Percentiles rank a stretch among this genome's conserved stretches.
These are phyloP conservation scores for Letharia lupina DNA, from an alignment of 495 filamentous ascomycete genomes.

Conservation along the genomic window DNA sequence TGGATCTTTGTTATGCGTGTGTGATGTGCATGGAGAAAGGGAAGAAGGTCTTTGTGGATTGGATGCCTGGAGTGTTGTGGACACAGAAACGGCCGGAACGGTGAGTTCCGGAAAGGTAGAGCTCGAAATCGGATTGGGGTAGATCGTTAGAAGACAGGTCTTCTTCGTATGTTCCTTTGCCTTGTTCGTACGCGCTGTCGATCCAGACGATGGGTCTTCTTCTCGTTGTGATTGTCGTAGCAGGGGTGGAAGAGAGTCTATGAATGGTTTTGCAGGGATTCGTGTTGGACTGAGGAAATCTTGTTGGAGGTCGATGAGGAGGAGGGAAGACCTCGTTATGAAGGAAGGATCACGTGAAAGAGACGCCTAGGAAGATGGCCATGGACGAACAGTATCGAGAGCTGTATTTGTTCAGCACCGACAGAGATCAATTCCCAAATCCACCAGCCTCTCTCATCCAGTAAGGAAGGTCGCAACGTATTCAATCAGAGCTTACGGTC, in stretches of 20 bases:
- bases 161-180: neutral
- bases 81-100: neutral
- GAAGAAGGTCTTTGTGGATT: neutral
- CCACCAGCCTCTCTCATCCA: too few species aligned
- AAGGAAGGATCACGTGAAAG: too few species aligned
- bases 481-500: too few species aligned
- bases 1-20: neutral
- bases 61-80: neutral
- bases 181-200: too few species aligned
- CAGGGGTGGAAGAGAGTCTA: too few species aligned
- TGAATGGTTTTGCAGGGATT: neutral
- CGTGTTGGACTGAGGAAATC: neutral
- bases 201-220: too few species aligned
- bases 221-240: too few species aligned
- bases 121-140: neutral
- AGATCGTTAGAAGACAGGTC: neutral
- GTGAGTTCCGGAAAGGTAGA: neutral
- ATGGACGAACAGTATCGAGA: too few species aligned
- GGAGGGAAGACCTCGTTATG: neutral
- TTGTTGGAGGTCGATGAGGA: neutral
- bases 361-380: too few species aligned
- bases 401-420: too few species aligned
- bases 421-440: too few species aligned
- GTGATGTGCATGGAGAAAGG: neutral
- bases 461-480: too few species aligned